Conservation (phyloP, 2,329 filamentous ascomycete species). For the Penicillium sp. region DNA sequence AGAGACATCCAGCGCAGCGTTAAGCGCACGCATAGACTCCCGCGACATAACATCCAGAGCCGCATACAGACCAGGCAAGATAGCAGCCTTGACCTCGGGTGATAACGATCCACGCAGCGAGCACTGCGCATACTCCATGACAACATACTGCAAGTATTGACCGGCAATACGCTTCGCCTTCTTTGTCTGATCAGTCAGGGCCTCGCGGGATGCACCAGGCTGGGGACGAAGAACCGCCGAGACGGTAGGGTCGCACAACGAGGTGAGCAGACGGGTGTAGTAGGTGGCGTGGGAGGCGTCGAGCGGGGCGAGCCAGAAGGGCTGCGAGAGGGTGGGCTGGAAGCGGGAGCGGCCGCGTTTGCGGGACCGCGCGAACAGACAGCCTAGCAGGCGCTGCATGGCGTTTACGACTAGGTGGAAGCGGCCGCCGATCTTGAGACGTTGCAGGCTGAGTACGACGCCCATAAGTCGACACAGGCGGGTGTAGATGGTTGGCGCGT, state of each 20-base stretch:
- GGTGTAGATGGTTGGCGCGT: slow-evolving; percentile 49
- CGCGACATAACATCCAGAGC: slow-evolving; percentile 54
- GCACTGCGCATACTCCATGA: slow-evolving; percentile 57
- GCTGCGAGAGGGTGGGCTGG: slow-evolving; percentile 29
- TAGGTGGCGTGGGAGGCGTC: slow-evolving; percentile 48
- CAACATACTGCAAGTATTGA: slow-evolving; percentile 57
- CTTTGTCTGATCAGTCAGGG: slow-evolving; percentile 60
- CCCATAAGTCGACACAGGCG: slow-evolving; percentile 56
- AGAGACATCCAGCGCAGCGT: slow-evolving; percentile 53
- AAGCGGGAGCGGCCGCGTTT: slow-evolving; percentile 32
- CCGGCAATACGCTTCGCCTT: slow-evolving; percentile 59
- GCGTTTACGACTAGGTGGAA: slow-evolving; percentile 59
- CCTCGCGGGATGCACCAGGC: slow-evolving; percentile 40
- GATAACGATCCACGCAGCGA: slow-evolving; percentile 53
- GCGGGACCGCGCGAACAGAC: slow-evolving; percentile 54
- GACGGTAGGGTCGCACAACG: slow-evolving; percentile 61
- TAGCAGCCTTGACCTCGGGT: slow-evolving; percentile 53
- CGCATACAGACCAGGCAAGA: slow-evolving; percentile 54
- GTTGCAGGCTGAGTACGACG: slow-evolving; percentile 56
- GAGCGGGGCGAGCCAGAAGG: slow-evolving; percentile 39
- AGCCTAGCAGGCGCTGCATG: slow-evolving; percentile 56
- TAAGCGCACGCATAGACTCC: slow-evolving; percentile 53
- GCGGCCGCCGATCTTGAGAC: slow-evolving; percentile 59
- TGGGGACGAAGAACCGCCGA: slow-evolving; percentile 51
- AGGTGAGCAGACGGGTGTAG: slow-evolving; percentile 58